A percentile compares a stretch with the other conserved stretches of the same genome.
These are phyloP conservation scores for Lactarius vividus DNA, from an alignment of 768 basidiomycete species.

Conservation along the genomic window DNA sequence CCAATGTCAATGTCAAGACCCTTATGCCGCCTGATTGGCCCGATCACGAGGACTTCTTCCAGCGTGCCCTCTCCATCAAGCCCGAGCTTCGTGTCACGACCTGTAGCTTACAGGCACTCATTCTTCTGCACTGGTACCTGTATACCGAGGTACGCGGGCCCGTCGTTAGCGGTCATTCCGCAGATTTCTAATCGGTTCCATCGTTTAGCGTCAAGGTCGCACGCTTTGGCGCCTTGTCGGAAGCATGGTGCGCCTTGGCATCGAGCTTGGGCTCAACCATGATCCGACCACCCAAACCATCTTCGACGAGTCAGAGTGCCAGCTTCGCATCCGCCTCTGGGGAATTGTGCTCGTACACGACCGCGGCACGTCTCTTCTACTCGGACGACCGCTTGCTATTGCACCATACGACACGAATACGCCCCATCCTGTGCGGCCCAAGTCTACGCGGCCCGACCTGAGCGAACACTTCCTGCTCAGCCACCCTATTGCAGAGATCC, in stretches of 20 bases:
- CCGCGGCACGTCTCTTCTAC: constrained; percentile 82
- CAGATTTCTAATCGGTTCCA: constrained; percentile 16
- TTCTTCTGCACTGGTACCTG: constrained; percentile 84
- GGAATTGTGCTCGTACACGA: constrained; percentile 83
- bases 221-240: constrained; percentile 87
- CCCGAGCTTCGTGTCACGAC: constrained; percentile 82
- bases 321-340: constrained; percentile 80
- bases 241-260: constrained; percentile 74
- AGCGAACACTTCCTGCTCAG: constrained; percentile 81
- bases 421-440: constrained; percentile 57
- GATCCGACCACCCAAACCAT: constrained; percentile 67
- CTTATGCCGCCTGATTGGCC: constrained; percentile 73
- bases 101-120: constrained; percentile 78
- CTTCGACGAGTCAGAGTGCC: constrained; percentile 75
- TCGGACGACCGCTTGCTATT: constrained; percentile 82
- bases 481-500: constrained; percentile 75
- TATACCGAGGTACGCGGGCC: constrained; percentile 68
- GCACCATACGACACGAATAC: constrained; percentile 82
- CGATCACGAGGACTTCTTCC: constrained; percentile 80
- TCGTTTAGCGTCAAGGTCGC: constrained; percentile 75
- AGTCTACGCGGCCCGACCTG: constrained; percentile 47
- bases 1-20: constrained; percentile 46
- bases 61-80: constrained; percentile 72
- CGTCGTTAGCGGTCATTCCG: constrained; percentile 15
- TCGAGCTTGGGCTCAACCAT: constrained; percentile 84